These are phyloP conservation scores for Tuber umbilicatum DNA, from an alignment of 495 filamentous ascomycete species.

Conservation along the genomic window DNA sequence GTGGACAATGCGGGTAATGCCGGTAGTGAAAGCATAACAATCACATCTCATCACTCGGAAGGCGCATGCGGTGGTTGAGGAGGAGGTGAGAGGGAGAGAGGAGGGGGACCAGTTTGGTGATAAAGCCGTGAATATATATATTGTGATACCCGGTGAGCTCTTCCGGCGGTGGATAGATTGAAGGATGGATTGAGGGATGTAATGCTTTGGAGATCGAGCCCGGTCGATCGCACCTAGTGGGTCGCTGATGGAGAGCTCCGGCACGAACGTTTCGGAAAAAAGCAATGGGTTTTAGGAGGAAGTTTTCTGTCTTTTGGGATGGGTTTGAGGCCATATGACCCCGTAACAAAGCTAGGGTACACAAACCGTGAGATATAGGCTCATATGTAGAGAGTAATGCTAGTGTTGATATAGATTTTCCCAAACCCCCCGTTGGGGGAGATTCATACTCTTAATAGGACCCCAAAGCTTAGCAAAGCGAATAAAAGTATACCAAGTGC, in stretches of 20 bases:
- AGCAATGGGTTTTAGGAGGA: neutral
- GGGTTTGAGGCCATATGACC: neutral
- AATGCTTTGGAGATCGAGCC: neutral
- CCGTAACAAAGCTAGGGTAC: neutral
- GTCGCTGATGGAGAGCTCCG: neutral
- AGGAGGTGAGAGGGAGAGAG: neutral
- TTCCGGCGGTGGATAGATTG: neutral
- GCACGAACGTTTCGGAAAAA: neutral
- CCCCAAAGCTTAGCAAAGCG: neutral
- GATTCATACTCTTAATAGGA: neutral
- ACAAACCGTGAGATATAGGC: neutral
- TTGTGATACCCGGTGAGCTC: neutral
- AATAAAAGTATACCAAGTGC: neutral
- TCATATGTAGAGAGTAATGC: neutral
- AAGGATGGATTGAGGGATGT: neutral
- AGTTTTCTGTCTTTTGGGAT: too few relatives aligned
- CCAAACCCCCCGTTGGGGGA: neutral
- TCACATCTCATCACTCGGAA: slow-evolving; percentile 1
- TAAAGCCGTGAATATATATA: neutral
- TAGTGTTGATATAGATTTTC: neutral
- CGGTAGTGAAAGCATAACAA: neutral
- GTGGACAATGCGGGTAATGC: neutral
- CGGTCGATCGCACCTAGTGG: neutral
- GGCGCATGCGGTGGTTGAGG: neutral
- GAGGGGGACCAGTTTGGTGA: neutral